Conservation (phyloP, 2,329 filamentous ascomycete species). For the Berkeleyomyces rouxiae region DNA sequence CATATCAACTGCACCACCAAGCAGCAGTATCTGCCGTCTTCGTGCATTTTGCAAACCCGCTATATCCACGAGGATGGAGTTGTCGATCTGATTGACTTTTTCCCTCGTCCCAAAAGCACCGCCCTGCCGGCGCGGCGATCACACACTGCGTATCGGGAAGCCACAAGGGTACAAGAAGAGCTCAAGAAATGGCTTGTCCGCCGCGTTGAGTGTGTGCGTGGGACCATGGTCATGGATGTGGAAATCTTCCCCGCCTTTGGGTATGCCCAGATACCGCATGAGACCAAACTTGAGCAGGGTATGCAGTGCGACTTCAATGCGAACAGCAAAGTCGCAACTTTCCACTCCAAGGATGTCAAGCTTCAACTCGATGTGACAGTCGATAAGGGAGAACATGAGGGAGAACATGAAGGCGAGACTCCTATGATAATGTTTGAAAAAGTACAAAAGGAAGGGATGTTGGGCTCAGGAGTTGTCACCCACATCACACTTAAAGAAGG, state of each 20-base stretch:
- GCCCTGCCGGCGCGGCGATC: constrained; percentile 32
- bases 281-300: constrained; percentile 35
- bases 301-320: constrained; percentile 23
- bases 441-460: constrained; percentile 32
- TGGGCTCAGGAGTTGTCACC: constrained; percentile 47
- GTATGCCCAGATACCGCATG: constrained; percentile 48
- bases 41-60: constrained; percentile 61
- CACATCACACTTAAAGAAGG: constrained; percentile 45
- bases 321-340: constrained; percentile 44
- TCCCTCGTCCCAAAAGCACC: constrained; percentile 49
- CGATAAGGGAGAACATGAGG: constrained; percentile 36
- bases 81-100: constrained; percentile 58
- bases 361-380: constrained; percentile 53
- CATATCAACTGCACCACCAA: constrained; percentile 47
- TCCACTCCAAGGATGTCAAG: constrained; percentile 39
- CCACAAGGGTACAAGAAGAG: constrained; percentile 37
- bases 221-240: constrained; percentile 43
- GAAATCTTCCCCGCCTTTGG: constrained; percentile 59
- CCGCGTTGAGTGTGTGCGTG: constrained; percentile 56
- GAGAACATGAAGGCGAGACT: constrained; percentile 23
- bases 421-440: constrained; percentile 41
- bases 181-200: constrained; percentile 57
- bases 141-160: constrained; percentile 37
- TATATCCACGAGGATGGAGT: constrained; percentile 63
- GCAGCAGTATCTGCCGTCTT: constrained; percentile 60